These are phyloP conservation scores for Trametes sanguinea DNA, from an alignment of 768 basidiomycete species.

Conservation along the genomic window DNA sequence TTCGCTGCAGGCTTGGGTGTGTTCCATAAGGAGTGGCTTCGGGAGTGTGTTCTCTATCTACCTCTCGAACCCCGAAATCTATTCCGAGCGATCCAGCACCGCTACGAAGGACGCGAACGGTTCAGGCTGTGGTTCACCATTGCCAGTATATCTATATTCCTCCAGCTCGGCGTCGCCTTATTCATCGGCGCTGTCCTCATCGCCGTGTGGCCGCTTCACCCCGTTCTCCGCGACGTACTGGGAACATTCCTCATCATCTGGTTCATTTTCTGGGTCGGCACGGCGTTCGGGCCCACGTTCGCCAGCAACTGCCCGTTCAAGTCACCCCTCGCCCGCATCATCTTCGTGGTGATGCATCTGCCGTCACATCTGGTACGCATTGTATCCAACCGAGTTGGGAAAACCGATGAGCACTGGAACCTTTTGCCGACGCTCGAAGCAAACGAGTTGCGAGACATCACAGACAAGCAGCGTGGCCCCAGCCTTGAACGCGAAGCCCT, in stretches of 20 bases:
- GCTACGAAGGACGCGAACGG: conserved; percentile 38
- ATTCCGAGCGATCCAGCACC: conserved; percentile 42
- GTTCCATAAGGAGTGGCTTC: conserved; percentile 17
- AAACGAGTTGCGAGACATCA: neutral
- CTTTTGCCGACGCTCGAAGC: neutral
- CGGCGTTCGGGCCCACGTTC: conserved; percentile 1
- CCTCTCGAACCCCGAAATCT: neutral
- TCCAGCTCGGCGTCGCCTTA: conserved; percentile 55
- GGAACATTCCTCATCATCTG: neutral
- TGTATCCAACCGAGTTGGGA: neutral
- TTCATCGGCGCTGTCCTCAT: conserved; percentile 53
- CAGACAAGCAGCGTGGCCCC: neutral
- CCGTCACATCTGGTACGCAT: neutral
- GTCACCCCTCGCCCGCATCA: conserved; percentile 1
- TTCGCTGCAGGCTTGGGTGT: conserved; percentile 14
- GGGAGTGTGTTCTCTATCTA: conserved; percentile 10
- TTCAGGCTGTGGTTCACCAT: conserved; percentile 63
- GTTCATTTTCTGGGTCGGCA: conserved; percentile 8
- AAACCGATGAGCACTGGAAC: neutral
- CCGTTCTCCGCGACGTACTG: conserved; percentile 44
- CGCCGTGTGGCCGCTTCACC: conserved; percentile 60
- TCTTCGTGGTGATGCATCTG: neutral
- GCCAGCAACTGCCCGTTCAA: conserved; percentile 14
- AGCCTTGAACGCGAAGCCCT: neutral
- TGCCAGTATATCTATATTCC: conserved; percentile 60